Percentiles rank a stretch among this genome's conserved stretches.
Evolutionary conservation across 140 eudicot genomes (phyloP).

Genomic region (Anethum foeniculum): DNA sequence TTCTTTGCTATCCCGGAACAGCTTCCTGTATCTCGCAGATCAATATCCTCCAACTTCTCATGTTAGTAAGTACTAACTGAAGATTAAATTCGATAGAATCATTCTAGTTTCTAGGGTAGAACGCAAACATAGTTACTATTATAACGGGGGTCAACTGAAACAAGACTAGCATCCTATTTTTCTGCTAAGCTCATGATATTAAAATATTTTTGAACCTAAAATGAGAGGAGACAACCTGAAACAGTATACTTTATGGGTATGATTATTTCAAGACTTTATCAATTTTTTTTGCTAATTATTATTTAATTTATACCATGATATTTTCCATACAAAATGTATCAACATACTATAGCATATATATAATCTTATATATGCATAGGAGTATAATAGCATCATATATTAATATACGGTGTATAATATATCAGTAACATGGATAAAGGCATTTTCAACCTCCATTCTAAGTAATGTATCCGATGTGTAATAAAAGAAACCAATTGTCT

Average conservation of each 20-base stretch:
- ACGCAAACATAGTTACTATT: neutral
- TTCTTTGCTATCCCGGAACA: neutral
- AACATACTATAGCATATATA: neutral
- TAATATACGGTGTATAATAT: neutral
- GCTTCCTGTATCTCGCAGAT: neutral
- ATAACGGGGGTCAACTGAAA: neutral
- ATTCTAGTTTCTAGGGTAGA: neutral
- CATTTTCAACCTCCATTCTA: neutral
- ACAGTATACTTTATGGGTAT: neutral
- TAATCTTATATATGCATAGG: neutral
- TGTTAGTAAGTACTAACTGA: neutral
- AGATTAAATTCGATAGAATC: neutral
- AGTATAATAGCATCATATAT: neutral
- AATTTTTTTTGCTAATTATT: neutral
- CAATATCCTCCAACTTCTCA: neutral
- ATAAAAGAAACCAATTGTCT: neutral
- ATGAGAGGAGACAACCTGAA: neutral
- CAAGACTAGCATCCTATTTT: neutral
- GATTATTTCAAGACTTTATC: neutral
- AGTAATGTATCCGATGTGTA: neutral
- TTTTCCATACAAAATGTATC: neutral
- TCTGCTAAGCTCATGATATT: neutral
- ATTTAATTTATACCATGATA: neutral
- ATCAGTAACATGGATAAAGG: neutral
- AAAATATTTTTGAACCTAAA: neutral